These are phyloP conservation scores for Aspergillus heteromorphus DNA, from an alignment of 495 filamentous ascomycete genomes.

Conservation along the genomic window DNA sequence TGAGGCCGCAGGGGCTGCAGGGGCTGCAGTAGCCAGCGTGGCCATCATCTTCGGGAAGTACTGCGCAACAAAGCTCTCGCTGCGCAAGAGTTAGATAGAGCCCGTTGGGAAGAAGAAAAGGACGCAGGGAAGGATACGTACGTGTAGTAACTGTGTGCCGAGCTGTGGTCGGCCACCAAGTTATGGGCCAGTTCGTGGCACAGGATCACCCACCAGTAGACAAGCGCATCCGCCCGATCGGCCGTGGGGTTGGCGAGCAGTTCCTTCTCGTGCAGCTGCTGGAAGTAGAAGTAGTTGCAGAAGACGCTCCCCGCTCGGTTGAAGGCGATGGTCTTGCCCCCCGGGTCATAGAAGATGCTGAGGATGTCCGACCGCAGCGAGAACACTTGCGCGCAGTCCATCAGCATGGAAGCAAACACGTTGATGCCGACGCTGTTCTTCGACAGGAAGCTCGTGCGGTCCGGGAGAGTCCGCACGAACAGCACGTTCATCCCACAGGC, in stretches of 20 bases:
- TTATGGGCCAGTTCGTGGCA: conserved; percentile 96
- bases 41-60: conserved; percentile 47
- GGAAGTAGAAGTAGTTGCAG: conserved; percentile 87
- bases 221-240: conserved; percentile 57
- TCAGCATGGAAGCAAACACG: conserved; percentile 63
- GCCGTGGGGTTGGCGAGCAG: conserved; percentile 33
- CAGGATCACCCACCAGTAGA: conserved; percentile 89
- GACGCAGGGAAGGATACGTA: background rate
- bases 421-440: conserved; percentile 59
- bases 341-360: conserved; percentile 83
- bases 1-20: background rate
- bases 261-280: conserved; percentile 61
- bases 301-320: conserved; percentile 82
- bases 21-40: conserved; percentile 25
- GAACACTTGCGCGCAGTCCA: conserved; percentile 67
- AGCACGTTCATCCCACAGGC: conserved; percentile 69
- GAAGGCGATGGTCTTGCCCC: conserved; percentile 83
- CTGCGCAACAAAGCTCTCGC: conserved; percentile 46
- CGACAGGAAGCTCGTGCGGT: conserved; percentile 53
- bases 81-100: conserved; percentile 17
- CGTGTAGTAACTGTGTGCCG: conserved; percentile 80
- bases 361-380: conserved; percentile 53
- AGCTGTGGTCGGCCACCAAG: conserved; percentile 69
- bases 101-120: background rate
- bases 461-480: conserved; percentile 50